Evolutionary conservation across 2,329 filamentous ascomycete genomes (phyloP), one percentile per base, ranked within the genome.

Genomic region (Leptographium radiaticola): DNA sequence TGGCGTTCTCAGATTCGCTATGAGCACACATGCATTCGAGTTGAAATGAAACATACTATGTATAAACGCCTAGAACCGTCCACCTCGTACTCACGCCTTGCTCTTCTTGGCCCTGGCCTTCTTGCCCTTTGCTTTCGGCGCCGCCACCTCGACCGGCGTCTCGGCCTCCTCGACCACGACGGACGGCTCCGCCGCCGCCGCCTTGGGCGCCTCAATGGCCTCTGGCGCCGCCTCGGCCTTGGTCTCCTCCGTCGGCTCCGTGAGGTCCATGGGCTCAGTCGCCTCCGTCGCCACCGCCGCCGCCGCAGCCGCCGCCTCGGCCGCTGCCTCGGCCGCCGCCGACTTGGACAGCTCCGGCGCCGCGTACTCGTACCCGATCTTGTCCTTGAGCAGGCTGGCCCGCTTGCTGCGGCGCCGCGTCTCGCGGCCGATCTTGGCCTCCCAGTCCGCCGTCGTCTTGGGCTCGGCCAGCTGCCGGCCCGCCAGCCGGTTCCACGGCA

Each of bases 401-500:
- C 88, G 86, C 59, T 75, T 75, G 40, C 73, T 70, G 53, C 93
- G 77, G 68, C 80, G 83, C 67, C 78, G 75, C 67, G 85, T 78
- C 73, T 95, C 90, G 62, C 78, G 81, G 53, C 76, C 71, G 53
- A 93, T 80, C 66, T 83, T 85, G 70, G 80, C 80, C 56, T 83
- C 75, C 93, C 93, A 98, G n/a, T 75, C 74, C 39, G 84, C 80
- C 64, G 89, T 81, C 20, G 84, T 80, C 60, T 80, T 78, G 44
- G 87, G 86, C 65, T 84, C 81, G 63, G 84, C 81, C 59, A 97
- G 75, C 62, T 81, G 78, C 62, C 81, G 76, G 50, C 87, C 87
- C 56, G 86, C 86, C 67, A 97, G 85, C 71, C 87, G 87, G 70
- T 89, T 93, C 76, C 87, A 85, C 20, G 93, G 91, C 13, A 91